phyloP scores from a whole-genome alignment of 1,284 basidiomycete species.

The Irpex sp. region DNA sequence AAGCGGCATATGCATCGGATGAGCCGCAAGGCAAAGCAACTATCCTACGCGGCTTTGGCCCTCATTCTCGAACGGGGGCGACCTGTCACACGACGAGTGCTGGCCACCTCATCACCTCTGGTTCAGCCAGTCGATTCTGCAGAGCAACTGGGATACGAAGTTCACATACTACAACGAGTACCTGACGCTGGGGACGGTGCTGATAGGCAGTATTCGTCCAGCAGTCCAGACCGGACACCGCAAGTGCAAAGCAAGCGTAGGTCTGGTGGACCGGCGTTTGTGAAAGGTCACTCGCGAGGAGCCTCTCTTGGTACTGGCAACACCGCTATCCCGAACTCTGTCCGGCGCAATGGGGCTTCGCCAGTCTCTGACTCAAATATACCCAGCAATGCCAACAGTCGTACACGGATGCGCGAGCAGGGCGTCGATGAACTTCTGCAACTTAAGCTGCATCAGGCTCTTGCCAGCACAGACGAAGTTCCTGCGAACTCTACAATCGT shows the following conservation, averaged over 20 bases:
- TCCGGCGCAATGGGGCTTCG: conserved; percentile 10
- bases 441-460: conserved; percentile 80
- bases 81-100: conserved; percentile 61
- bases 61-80: conserved; percentile 74
- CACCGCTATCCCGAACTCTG: conserved; percentile 1
- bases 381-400: conserved; percentile 17
- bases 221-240: conserved; percentile 20
- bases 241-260: conserved; percentile 8
- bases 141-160: conserved; percentile 74
- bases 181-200: conserved; percentile 65
- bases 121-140: conserved; percentile 79
- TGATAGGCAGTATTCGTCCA: conserved; percentile 35
- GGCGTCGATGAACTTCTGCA: conserved; percentile 87
- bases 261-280: conserved; percentile 8
- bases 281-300: conserved; percentile 19
- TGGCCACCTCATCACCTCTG: conserved; percentile 79
- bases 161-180: conserved; percentile 74
- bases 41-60: conserved; percentile 68
- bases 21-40: conserved; percentile 34
- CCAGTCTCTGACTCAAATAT: conserved; percentile 23
- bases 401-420: conserved; percentile 69
- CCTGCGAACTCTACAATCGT: conserved; percentile 72
- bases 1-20: conserved; percentile 45
- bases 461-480: conserved; percentile 63
- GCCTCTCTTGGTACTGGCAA: conserved; percentile 17